Evolutionary conservation across 257 asterid genomes (phyloP), one percentile per base, ranked within the genome.

Genomic region (Linaria vulgaris): DNA sequence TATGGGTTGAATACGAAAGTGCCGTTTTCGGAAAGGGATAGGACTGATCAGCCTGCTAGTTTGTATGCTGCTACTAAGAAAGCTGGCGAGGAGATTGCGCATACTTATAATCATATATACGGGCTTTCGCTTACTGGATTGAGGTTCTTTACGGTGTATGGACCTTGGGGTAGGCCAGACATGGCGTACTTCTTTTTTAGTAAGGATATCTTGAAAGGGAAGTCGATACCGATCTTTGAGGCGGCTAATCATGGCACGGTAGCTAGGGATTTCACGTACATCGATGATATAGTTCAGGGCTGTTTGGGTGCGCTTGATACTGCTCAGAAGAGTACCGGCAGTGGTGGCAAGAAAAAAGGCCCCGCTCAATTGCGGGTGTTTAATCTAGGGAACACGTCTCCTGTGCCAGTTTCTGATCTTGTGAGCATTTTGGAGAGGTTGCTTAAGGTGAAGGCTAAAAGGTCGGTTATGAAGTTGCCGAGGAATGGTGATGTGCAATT

Each of bases 221-320:
- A 70, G 47, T 24, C 60, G 39, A 70, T 70, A n/a, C 69, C 39
- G 0, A 55, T 62, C 44, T 68, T 53, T 63, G 63, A 47, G 31
- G 65, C 59, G 0, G 48, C 70, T 8, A 47, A 63, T 16, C 70
- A 56, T 37, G 65, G 59, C 0, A 38, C 57, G 3, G 72, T 76
- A 60, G 77, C 81, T 0, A 63, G 75, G 49, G 77, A 76, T 50
- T 71, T 76, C 55, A 76, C 81, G 12, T 76, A 71, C 63, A 76
- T 76, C 57, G 80, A 76, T 50, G 80, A 76, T 48, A 54, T 76
- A 13, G 77, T 76, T 16, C 58, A 63, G 59, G 77, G 77, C 37
- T 76, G 77, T 31, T 6, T 76, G 3, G 77, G 72, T 44, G 51
- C 74, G 5, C 30, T 69, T 45, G 76, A 76, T 57, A 71, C 80